These are phyloP conservation scores for Schwanniomyces sp. DNA, from an alignment of 805 yeast genomes.

Conservation along the genomic window DNA sequence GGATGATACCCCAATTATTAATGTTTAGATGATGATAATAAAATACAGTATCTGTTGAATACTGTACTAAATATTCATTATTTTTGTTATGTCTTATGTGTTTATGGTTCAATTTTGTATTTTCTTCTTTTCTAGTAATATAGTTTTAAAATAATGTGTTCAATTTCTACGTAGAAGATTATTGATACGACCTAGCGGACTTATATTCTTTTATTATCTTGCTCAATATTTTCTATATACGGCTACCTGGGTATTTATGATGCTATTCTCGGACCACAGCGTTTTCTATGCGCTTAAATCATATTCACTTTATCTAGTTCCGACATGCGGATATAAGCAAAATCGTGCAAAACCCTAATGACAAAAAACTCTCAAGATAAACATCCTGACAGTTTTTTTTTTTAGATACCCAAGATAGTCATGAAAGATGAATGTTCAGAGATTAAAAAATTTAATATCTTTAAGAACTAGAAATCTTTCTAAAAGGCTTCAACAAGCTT, in stretches of 20 bases:
- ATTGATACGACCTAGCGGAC: too few relatives aligned
- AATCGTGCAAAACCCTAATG: background rate
- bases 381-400: background rate
- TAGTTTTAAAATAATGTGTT: background rate
- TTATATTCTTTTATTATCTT: too few relatives aligned
- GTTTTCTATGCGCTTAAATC: background rate
- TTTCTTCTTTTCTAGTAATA: background rate
- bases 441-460: slow-evolving; percentile 44
- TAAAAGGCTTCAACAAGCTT: slow-evolving; percentile 44
- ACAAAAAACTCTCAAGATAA: background rate
- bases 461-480: slow-evolving; percentile 45
- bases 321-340: background rate
- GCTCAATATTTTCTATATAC: background rate
- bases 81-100: slow-evolving; percentile 1
- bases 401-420: background rate
- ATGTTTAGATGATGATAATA: slow-evolving; percentile 9
- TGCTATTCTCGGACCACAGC: background rate
- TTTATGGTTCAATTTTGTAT: slow-evolving; percentile 1
- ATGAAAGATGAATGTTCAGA: slow-evolving; percentile 11
- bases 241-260: background rate
- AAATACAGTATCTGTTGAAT: background rate
- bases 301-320: background rate
- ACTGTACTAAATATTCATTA: background rate
- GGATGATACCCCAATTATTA: slow-evolving; percentile 23
- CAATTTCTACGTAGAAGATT: too few relatives aligned